A percentile compares a stretch with the other conserved stretches of the same genome.
Evolutionary conservation across 2,329 filamentous ascomycete species (phyloP).

Genomic region (Teratosphaeria nubilosa): DNA sequence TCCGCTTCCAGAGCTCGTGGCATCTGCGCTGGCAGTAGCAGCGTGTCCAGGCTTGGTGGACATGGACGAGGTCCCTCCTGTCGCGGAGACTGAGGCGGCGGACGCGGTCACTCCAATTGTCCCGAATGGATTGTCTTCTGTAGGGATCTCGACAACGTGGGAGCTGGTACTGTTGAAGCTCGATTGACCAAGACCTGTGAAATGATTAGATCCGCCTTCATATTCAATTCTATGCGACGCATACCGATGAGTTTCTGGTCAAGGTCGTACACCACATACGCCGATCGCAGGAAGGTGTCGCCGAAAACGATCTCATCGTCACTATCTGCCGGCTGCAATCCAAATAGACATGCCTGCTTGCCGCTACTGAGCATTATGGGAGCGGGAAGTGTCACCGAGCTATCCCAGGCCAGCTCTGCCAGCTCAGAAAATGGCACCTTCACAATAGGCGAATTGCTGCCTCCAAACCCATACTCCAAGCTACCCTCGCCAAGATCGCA

Average conservation of each 20-base stretch:
- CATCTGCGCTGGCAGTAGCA: neutral
- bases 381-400: slow-evolving; percentile 6
- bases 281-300: slow-evolving; percentile 6
- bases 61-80: neutral
- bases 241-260: slow-evolving; percentile 1
- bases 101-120: neutral
- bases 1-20: neutral
- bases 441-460: neutral
- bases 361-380: neutral
- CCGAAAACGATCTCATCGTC: slow-evolving; percentile 4
- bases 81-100: neutral
- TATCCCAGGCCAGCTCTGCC: slow-evolving; percentile 3
- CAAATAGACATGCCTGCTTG: slow-evolving; percentile 3
- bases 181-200: slow-evolving; percentile 39
- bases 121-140: neutral
- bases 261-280: slow-evolving; percentile 8
- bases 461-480: neutral
- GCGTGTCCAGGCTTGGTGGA: neutral
- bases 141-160: slow-evolving; percentile 43
- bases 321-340: slow-evolving; percentile 2
- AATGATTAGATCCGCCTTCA: neutral
- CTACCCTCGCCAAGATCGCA: neutral
- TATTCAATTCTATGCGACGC: neutral
- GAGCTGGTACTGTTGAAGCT: slow-evolving; percentile 47
- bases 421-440: neutral